Evolutionary conservation across 371 early-diverging fungal genomes (phyloP).

Genomic region (Apophysomyces sp.): DNA sequence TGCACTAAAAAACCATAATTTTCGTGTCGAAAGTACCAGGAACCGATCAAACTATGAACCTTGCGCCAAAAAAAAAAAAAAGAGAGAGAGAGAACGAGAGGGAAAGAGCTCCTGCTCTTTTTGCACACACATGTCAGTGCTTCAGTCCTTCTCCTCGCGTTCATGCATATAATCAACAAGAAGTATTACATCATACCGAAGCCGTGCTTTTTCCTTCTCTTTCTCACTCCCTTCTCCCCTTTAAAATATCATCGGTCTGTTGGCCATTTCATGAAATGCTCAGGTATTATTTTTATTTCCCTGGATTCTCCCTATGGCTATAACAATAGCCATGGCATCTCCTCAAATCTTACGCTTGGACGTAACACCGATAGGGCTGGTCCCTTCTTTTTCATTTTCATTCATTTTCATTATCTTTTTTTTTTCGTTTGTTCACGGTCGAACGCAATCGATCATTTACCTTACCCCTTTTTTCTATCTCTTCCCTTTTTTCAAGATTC

Average conservation of each 20-base stretch:
- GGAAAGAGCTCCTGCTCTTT: background rate
- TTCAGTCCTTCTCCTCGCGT: background rate
- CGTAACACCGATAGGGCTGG: background rate
- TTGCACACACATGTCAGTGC: constrained; percentile 1
- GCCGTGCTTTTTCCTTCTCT: background rate
- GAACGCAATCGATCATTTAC: background rate
- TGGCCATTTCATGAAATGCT: background rate
- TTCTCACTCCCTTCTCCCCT: background rate
- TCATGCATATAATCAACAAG: background rate
- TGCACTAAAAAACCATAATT: background rate
- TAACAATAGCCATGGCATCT: background rate
- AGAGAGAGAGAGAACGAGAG: background rate
- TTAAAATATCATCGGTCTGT: background rate
- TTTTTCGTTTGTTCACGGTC: background rate
- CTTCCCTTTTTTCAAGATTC: background rate
- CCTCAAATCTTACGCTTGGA: background rate
- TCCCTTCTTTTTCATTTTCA: background rate
- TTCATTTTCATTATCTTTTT: background rate
- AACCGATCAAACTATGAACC: background rate
- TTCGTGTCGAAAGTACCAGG: background rate
- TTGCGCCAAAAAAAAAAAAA: background rate
- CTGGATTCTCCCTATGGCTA: background rate
- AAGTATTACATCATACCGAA: constrained; percentile 1
- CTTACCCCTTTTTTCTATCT: background rate
- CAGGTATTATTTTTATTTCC: background rate